phyloP scores from a whole-genome alignment of 2,329 filamentous ascomycete genomes.

The Orbilia oligospora region DNA sequence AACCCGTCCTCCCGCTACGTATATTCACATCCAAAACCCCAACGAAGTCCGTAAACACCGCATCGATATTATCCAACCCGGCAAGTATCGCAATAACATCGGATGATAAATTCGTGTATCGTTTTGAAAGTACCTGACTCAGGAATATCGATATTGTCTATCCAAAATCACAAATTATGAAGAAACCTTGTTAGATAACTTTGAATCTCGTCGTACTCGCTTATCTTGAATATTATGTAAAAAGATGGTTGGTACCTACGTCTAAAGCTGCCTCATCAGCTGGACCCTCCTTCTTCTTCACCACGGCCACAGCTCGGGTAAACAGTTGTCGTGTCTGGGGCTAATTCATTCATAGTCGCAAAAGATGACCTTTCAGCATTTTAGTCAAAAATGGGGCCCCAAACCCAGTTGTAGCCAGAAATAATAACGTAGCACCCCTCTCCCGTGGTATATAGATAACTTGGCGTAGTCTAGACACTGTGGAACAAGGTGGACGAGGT shows the following conservation, averaged over 20 bases:
- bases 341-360: slow-evolving; percentile 65
- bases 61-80: slow-evolving; percentile 88
- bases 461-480: no score
- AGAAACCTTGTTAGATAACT: neutral
- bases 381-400: slow-evolving; percentile 47
- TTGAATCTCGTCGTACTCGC: neutral
- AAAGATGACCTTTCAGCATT: slow-evolving; percentile 51
- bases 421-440: neutral
- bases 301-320: slow-evolving; percentile 77
- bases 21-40: slow-evolving; percentile 85
- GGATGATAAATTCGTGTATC: slow-evolving; percentile 93
- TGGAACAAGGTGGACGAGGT: neutral
- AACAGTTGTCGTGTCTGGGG: slow-evolving; percentile 84
- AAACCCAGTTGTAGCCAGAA: slow-evolving; percentile 14
- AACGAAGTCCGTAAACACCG: slow-evolving; percentile 89
- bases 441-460: no score
- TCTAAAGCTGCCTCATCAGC: slow-evolving; percentile 86
- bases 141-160: slow-evolving; percentile 93
- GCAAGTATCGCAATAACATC: slow-evolving; percentile 92
- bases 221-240: neutral
- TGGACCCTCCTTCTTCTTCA: slow-evolving; percentile 75
- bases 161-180: neutral
- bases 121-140: slow-evolving; percentile 84
- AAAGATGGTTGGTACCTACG: slow-evolving; percentile 71
- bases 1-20: slow-evolving; percentile 79